Evolutionary conservation across 805 yeast genomes (phyloP), one percentile per base, ranked within the genome.

Genomic region (Schwanniomyces polymorphus): DNA sequence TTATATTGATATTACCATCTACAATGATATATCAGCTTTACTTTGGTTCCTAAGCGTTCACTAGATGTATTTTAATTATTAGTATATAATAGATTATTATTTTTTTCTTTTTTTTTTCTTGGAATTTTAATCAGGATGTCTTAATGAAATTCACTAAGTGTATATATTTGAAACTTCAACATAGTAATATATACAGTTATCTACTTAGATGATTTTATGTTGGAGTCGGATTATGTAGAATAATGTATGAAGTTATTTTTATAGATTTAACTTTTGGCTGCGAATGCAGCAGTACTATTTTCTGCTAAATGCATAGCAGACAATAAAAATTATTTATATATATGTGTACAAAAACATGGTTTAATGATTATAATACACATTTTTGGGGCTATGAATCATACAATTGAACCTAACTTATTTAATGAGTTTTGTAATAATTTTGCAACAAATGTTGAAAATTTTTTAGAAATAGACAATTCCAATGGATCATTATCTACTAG

Each of bases 351-450:
- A 11, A 28, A 11, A 7, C 23, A 28, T 28, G n/a, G 4, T 28
- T 2, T 28, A 12, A 28, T 3, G n/a, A 12, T 12, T 7, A 12
- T 6, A 12, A 8, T 28, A 28, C 10, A 4, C n/a, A 16, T 7
- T 34, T 34, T 34, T n/a, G n/a, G 27, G 39, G 12, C 11, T 21
- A 37, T 37, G 39, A 23, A 37, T 11, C 27, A 11, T 37, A n/a
- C 39, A 21, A 7, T 16, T 21, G 39, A 37, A 12, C 5, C 39
- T 10, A 37, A 21, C 27, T 37, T 37, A 37, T 37, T 18, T n/a
- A 37, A 37, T 37, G 39, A 37, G 12, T 37, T 37, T 37, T 37
- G 25, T 37, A 23, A 37, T 18, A 37, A 37, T 37, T 37, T 37
- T 21, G 27, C 27, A 18, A 21, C 39, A 23, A 37, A 37, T 37